Conservation (phyloP, 306 rosid genomes). For the Cicer arietinum region DNA sequence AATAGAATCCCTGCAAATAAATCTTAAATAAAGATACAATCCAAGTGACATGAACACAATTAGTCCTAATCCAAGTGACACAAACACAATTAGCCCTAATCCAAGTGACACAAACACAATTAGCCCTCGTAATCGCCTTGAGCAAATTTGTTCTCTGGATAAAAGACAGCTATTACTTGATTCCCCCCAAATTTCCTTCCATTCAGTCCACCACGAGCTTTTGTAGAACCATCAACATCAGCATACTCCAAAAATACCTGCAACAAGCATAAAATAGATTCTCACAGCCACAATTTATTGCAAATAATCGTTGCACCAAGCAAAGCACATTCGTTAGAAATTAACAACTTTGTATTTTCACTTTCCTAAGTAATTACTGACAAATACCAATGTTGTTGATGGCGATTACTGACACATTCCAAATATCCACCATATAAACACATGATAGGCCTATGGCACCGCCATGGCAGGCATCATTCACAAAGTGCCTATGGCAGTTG, state of each 20-base stretch:
- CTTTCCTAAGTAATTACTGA: conserved; percentile 21
- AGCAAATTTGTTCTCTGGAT: conserved; percentile 82
- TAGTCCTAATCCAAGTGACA: conserved; percentile 14
- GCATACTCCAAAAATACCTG: conserved; percentile 96
- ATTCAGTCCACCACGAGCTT: conserved; percentile 86
- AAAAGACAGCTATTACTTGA: conserved; percentile 80
- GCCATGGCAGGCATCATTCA: not conserved
- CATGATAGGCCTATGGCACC: too few species aligned
- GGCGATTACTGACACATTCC: too few species aligned
- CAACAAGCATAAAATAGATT: not conserved
- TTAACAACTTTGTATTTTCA: not conserved
- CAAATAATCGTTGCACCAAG: not conserved
- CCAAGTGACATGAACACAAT: not conserved
- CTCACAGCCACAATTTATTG: conserved; percentile 2
- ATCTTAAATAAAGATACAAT: conserved; percentile 29
- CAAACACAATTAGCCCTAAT: not conserved
- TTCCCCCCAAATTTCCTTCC: conserved; percentile 91
- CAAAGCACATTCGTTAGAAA: not conserved
- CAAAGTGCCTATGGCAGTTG: not conserved
- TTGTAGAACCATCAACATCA: conserved; percentile 79
- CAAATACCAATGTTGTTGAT: too few species aligned
- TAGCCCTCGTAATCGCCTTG: conserved; percentile 86
- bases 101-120: conserved; percentile 16
- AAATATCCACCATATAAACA: too few species aligned
- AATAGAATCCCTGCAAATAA: conserved; percentile 41